Evolutionary conservation across 2,329 filamentous ascomycete species (phyloP).

Genomic region (Lecanicillium sp.): DNA sequence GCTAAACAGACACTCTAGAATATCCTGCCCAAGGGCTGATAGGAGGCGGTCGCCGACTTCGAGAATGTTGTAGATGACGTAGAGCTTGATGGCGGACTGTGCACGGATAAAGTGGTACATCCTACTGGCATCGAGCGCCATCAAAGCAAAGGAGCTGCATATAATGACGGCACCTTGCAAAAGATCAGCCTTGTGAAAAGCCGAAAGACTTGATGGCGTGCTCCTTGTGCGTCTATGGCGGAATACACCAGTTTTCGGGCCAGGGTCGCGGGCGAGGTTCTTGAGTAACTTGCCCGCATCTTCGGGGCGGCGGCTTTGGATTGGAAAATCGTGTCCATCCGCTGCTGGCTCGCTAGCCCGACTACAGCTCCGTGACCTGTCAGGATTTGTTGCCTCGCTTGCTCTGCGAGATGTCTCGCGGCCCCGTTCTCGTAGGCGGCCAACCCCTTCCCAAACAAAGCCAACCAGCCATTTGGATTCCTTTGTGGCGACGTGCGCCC

Average conservation of each 20-base stretch:
- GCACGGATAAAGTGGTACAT: slow-evolving; percentile 98
- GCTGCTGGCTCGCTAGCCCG: slow-evolving; percentile 18
- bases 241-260: slow-evolving; percentile 26
- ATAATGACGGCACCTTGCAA: slow-evolving; percentile 85
- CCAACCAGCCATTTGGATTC: slow-evolving; percentile 64
- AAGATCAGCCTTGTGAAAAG: slow-evolving; percentile 91
- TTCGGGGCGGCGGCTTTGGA: too few relatives aligned
- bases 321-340: slow-evolving; percentile 7
- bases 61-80: slow-evolving; percentile 97
- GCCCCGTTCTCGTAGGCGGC: slow-evolving; percentile 64
- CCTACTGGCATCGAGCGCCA: slow-evolving; percentile 87
- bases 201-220: slow-evolving; percentile 72
- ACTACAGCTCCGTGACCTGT: slow-evolving; percentile 32
- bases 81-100: slow-evolving; percentile 94
- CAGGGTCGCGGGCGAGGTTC: slow-evolving; percentile 12
- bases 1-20: slow-evolving; percentile 92
- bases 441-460: slow-evolving; percentile 73
- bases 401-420: slow-evolving; percentile 29
- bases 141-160: slow-evolving; percentile 73
- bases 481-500: slow-evolving; percentile 61
- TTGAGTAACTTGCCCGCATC: not conserved
- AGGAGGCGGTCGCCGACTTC: slow-evolving; percentile 87
- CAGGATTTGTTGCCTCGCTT: slow-evolving; percentile 26
- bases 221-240: slow-evolving; percentile 72
- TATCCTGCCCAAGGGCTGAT: slow-evolving; percentile 87